phyloP scores from a whole-genome alignment of 441 rosid species.

The Breynia disticha region DNA sequence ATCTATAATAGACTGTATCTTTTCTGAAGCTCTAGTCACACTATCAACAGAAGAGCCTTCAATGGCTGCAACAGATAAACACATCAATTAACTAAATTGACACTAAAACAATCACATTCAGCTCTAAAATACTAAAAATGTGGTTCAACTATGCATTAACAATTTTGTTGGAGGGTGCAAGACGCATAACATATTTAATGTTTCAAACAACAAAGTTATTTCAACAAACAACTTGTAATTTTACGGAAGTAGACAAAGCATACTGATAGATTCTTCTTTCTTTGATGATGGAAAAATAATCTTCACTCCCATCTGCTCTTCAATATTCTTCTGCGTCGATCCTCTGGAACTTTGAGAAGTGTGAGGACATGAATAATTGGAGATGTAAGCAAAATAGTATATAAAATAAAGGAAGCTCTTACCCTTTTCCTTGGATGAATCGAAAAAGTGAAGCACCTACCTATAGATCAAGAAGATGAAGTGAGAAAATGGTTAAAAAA shows the following conservation, averaged over 20 bases:
- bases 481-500: background rate
- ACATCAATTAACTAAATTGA: slow-evolving; percentile 11
- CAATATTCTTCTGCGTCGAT: slow-evolving; percentile 48
- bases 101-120: background rate
- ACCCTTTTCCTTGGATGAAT: slow-evolving; percentile 74
- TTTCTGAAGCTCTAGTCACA: slow-evolving; percentile 58
- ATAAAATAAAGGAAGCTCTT: slow-evolving; percentile 19
- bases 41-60: slow-evolving; percentile 56
- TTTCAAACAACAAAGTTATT: slow-evolving; percentile 4
- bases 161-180: no score
- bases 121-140: background rate
- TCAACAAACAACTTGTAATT: background rate
- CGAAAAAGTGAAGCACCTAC: slow-evolving; percentile 70
- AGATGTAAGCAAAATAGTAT: slow-evolving; percentile 11
- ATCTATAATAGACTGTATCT: slow-evolving; percentile 43
- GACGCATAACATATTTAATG: no score
- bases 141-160: no score
- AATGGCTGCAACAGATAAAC: slow-evolving; percentile 39
- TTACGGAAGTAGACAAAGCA: slow-evolving; percentile 14
- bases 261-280: slow-evolving; percentile 59
- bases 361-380: slow-evolving; percentile 14
- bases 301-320: slow-evolving; percentile 70
- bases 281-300: slow-evolving; percentile 58
- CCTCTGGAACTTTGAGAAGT: slow-evolving; percentile 42
- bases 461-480: slow-evolving; percentile 32